Evolutionary conservation across 2,329 filamentous ascomycete species (phyloP), one percentile per base, ranked within the genome.

Genomic region (Aschersonia sp.): DNA sequence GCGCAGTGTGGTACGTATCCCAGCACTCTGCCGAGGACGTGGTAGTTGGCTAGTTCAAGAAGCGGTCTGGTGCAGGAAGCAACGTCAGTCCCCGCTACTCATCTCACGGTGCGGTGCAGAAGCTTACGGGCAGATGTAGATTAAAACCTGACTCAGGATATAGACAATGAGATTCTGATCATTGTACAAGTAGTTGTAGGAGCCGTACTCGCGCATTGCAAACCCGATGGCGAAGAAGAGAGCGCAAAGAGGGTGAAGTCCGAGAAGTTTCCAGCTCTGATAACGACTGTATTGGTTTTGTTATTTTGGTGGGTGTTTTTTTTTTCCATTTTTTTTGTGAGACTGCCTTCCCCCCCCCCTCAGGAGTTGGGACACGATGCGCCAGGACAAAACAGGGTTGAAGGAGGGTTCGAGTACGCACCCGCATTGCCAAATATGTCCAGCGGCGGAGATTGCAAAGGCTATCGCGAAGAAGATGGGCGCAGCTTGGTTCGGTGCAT

Each of bases 41-140:
- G 73, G 60, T 83, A 83, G 62, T 83, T 81, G 49, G 73, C 70
- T 4, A 79, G 71, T 50, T 80, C 77, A 45, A 81, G 72, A 4
- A 83, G 64, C 0, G 80, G 79, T 3, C 75, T 76, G 48, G 32
- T 2, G 3, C 5, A 29, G 10, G 30, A 8, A 14, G 7, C 30
- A 14, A 30, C 40, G 35, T n/a, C n/a, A n/a, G n/a, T n/a, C n/a
- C n/a, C n/a, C n/a, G n/a, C n/a, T n/a, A n/a, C n/a, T n/a, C n/a
- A n/a, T n/a, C n/a, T n/a, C n/a, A n/a, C n/a, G n/a, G n/a, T n/a
- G n/a, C n/a, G n/a, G n/a, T n/a, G n/a, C n/a, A 2, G 32, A 6
- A 2, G 63, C 65, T 57, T 46, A 68, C 66, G 65, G 66, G 43
- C 59, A 62, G 11, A 64, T 46, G 43, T 55, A 62, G 22, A 64